Base-by-base conservation (phyloP, 352 stramenopile genomes). In the Thraustochytrium striatum region DNA sequence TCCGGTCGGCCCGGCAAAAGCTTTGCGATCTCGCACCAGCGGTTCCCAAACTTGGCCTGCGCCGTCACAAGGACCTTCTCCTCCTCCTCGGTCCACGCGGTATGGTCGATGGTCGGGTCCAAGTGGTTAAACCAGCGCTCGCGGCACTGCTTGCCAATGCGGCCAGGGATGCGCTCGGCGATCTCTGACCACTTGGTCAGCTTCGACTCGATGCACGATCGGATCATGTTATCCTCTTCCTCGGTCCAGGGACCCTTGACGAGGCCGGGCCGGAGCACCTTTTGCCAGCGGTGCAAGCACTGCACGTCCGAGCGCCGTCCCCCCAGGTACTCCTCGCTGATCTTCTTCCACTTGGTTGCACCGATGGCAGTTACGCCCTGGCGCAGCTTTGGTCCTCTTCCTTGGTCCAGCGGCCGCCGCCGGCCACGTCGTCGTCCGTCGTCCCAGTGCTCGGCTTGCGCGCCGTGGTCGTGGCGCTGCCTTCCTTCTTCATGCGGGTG, bases 201-300 rank as follows among this genome's bases (percentile, higher is more conserved):
- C 21, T 79, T 84, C 2, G 58, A 57, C 28, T 81, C 61, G 53
- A 96, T 91, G 35, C 93, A 85, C 79, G 91, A 90, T 59, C 93
- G 89, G 9, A 97, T 90, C 57, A 97, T 92, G 47, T 92, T 87
- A 85, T 98, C 94, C 81, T 98, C 94, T 81, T 97, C 91, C 72
- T 94, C 92, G 36, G 89, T 95, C 94, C 94, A 98, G 68, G 95
- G 92, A 44, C 93, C 93, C 83, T 98, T 98, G 36, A 96, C 91
- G 3, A 98, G 86, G 41, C 93, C 94, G 13, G 94, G 93, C 81
- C 96, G 95, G 39, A 98, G 88, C 53, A 98, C 81, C 57, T 84
- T 82, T 80, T 98, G 95, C 94, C 94, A 98, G n/a, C 95, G 90
- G 81, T 98, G 94, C 52, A 98, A 85, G 81, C 91, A 97, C 83